Conservation (phyloP, 2,329 filamentous ascomycete species). For the Fusarium nisikadoi region DNA sequence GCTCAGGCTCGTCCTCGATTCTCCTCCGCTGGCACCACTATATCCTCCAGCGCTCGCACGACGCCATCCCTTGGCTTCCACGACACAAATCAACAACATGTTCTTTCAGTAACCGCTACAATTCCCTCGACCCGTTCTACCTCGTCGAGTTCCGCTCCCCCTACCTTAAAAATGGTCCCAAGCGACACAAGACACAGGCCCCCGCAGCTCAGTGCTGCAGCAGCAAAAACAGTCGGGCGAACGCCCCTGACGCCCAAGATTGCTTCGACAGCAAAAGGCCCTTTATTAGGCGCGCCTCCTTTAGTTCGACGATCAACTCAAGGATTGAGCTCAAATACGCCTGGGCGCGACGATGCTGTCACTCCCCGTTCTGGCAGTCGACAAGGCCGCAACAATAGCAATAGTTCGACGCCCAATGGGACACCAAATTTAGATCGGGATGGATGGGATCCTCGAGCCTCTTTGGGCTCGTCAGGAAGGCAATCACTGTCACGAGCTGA, state of each 20-base stretch:
- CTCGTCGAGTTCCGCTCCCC: conserved; percentile 41
- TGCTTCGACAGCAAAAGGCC: conserved; percentile 54
- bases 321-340: conserved; percentile 6
- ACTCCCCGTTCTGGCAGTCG: conserved; percentile 83
- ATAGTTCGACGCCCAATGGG: conserved; percentile 71
- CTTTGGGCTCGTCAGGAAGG: conserved; percentile 44
- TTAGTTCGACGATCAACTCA: conserved; percentile 51
- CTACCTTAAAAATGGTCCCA: conserved; percentile 53
- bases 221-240: conserved; percentile 62
- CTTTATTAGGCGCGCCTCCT: conserved; percentile 54
- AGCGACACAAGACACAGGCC: conserved; percentile 70
- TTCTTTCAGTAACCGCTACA: conserved; percentile 46
- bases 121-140: conserved; percentile 44
- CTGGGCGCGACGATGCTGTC: conserved; percentile 52
- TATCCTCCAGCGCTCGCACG: conserved; percentile 31
- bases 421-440: conserved; percentile 65
- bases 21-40: conserved; percentile 36
- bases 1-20: conserved; percentile 37
- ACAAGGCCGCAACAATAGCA: conserved; percentile 76
- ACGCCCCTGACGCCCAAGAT: conserved; percentile 67
- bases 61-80: conserved; percentile 38
- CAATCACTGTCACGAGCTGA: conserved; percentile 40
- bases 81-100: conserved; percentile 44
- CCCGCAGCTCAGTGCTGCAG: conserved; percentile 74
- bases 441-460: conserved; percentile 56